Conservation (phyloP, 148 eudicot species). For the Rhododendron molle region DNA sequence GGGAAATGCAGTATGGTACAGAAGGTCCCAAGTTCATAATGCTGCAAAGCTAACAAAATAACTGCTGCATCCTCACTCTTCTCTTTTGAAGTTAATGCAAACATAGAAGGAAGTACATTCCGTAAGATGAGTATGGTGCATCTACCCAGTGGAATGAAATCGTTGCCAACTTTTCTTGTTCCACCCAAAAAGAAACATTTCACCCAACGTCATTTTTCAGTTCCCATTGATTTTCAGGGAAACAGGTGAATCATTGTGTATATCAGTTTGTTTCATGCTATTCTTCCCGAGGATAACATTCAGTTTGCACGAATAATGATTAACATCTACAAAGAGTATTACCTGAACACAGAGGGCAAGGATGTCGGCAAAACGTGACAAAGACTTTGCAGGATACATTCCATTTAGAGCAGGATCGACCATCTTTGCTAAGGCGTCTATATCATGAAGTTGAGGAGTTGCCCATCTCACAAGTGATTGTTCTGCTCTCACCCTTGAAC, state of each 20-base stretch:
- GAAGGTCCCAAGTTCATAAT: background rate
- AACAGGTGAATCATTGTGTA: background rate
- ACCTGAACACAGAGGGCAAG: slow-evolving; percentile 98
- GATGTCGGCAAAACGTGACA: slow-evolving; percentile 94
- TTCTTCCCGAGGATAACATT: background rate
- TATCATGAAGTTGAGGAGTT: slow-evolving; percentile 95
- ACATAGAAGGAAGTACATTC: background rate
- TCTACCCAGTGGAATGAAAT: background rate
- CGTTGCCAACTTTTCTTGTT: background rate
- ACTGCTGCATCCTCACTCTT: background rate
- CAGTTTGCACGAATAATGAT: background rate
- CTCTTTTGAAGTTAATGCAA: background rate
- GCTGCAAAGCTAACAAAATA: background rate
- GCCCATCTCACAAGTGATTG: slow-evolving; percentile 99
- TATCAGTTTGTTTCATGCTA: background rate
- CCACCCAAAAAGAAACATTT: background rate
- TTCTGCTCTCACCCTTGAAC: slow-evolving; percentile 89
- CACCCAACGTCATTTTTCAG: background rate
- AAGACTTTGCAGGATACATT: slow-evolving; percentile 95
- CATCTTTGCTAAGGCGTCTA: slow-evolving; percentile 90
- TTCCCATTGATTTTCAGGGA: background rate
- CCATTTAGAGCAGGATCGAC: slow-evolving; percentile 88
- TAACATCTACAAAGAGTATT: slow-evolving; percentile 9
- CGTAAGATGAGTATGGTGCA: background rate
- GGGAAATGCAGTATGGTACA: background rate